Evolutionary conservation across 805 yeast species (phyloP).

Genomic region (Candida railenensis): DNA sequence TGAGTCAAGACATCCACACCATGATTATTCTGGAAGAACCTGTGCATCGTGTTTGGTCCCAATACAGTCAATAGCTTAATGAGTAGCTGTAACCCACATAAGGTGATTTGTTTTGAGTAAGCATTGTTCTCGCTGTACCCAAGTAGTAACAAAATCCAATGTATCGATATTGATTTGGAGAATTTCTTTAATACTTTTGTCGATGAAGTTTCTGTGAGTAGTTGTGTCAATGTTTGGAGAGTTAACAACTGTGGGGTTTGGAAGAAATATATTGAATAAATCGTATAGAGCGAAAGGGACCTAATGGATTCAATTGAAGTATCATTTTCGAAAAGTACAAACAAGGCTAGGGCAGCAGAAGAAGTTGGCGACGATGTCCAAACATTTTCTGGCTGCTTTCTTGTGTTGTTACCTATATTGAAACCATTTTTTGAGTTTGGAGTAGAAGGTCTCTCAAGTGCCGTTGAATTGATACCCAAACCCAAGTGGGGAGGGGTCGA

Average conservation of each 20-base stretch:
- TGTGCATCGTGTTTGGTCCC: slow-evolving; percentile 45
- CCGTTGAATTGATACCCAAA: background rate
- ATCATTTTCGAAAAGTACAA: slow-evolving; percentile 31
- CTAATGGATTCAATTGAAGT: slow-evolving; percentile 55
- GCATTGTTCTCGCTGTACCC: slow-evolving; percentile 16
- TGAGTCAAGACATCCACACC: slow-evolving; percentile 52
- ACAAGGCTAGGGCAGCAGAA: slow-evolving; percentile 32
- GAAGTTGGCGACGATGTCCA: slow-evolving; percentile 34
- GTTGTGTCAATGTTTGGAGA: slow-evolving; percentile 6
- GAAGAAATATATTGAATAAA: slow-evolving; percentile 42
- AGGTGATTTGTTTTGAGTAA: slow-evolving; percentile 16
- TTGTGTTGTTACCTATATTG: background rate
- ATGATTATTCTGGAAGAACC: slow-evolving; percentile 47
- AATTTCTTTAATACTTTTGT: slow-evolving; percentile 41
- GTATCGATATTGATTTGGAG: slow-evolving; percentile 57
- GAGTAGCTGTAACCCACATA: slow-evolving; percentile 44
- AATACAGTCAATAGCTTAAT: slow-evolving; percentile 46
- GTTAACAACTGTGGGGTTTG: background rate
- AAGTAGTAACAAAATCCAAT: slow-evolving; percentile 61
- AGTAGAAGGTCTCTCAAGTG: background rate
- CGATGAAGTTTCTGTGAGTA: slow-evolving; percentile 35
- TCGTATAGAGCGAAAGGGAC: slow-evolving; percentile 44
- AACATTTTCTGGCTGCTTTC: slow-evolving; percentile 12
- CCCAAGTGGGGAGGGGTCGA: background rate
- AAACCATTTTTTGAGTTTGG: background rate